Percentiles rank a stretch among this genome's conserved stretches.
phyloP scores from a whole-genome alignment of 345 rosid species.

The Acer yangbiense region DNA sequence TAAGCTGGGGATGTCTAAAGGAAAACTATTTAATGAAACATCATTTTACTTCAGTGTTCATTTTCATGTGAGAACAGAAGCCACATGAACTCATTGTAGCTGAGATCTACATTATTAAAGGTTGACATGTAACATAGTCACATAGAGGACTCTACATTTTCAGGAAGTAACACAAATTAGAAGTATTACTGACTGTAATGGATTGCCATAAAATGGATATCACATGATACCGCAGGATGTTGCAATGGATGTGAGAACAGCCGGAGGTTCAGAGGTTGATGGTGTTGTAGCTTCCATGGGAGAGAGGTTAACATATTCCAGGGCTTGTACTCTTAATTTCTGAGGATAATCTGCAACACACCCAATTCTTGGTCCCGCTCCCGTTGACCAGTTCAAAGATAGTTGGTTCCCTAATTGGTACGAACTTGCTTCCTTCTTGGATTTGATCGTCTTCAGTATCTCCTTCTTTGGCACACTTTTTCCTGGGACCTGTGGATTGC shows the following conservation, averaged over 20 bases:
- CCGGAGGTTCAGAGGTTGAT: not conserved
- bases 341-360: constrained; percentile 50
- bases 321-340: constrained; percentile 45
- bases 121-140: constrained; percentile 10
- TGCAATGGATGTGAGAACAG: not conserved
- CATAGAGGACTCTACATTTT: not conserved
- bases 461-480: constrained; percentile 20
- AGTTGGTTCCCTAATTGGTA: constrained; percentile 48
- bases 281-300: constrained; percentile 23
- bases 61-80: not conserved
- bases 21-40: not conserved
- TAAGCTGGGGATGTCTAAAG: constrained; percentile 1
- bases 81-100: not conserved
- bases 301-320: constrained; percentile 54
- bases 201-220: constrained; percentile 2
- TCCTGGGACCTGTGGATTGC: constrained; percentile 14
- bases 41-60: constrained; percentile 1
- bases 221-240: constrained; percentile 2
- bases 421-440: constrained; percentile 34
- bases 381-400: constrained; percentile 53
- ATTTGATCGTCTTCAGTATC: constrained; percentile 34
- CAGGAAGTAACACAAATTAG: not conserved
- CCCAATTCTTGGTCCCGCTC: constrained; percentile 53
- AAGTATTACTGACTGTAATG: not conserved
- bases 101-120: constrained; percentile 5